These are phyloP conservation scores for Xylaria cubensis DNA, from an alignment of 495 filamentous ascomycete genomes.

Conservation along the genomic window DNA sequence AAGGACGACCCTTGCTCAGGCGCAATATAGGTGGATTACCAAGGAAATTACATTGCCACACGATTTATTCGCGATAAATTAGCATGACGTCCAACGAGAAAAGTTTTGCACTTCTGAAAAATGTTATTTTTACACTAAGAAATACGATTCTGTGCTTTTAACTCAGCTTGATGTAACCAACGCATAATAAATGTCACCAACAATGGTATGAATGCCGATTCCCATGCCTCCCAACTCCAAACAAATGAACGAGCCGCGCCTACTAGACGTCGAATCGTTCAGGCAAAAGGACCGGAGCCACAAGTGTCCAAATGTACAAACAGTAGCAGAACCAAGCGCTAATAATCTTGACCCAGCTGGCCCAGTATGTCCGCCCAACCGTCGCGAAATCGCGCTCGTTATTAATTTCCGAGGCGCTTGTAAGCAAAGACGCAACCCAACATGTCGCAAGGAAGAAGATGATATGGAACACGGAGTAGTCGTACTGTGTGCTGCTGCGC, in stretches of 20 bases:
- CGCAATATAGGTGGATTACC: not conserved
- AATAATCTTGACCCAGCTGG: conserved; percentile 98
- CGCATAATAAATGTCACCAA: not conserved
- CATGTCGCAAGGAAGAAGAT: conserved; percentile 96
- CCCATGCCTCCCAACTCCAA: conserved; percentile 12
- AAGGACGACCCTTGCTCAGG: too few species aligned
- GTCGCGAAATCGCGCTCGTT: conserved; percentile 78
- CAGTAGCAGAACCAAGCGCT: conserved; percentile 96
- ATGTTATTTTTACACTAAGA: not conserved
- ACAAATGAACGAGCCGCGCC: conserved; percentile 1
- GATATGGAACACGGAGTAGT: conserved; percentile 94
- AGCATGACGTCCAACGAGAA: not conserved
- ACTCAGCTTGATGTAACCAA: not conserved
- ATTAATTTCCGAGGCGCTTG: conserved; percentile 72
- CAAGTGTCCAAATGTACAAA: conserved; percentile 90
- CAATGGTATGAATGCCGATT: conserved; percentile 2
- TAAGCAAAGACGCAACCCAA: conserved; percentile 93
- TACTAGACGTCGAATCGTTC: conserved; percentile 75
- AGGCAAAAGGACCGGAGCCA: conserved; percentile 85
- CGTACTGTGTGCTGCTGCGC: conserved; percentile 88
- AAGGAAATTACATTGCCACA: not conserved
- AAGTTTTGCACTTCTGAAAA: not conserved
- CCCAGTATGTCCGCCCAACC: conserved; percentile 94
- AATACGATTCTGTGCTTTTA: not conserved
- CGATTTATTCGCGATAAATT: not conserved